Conservation (phyloP, 2,329 filamentous ascomycete species). For the Nemania sp. region DNA sequence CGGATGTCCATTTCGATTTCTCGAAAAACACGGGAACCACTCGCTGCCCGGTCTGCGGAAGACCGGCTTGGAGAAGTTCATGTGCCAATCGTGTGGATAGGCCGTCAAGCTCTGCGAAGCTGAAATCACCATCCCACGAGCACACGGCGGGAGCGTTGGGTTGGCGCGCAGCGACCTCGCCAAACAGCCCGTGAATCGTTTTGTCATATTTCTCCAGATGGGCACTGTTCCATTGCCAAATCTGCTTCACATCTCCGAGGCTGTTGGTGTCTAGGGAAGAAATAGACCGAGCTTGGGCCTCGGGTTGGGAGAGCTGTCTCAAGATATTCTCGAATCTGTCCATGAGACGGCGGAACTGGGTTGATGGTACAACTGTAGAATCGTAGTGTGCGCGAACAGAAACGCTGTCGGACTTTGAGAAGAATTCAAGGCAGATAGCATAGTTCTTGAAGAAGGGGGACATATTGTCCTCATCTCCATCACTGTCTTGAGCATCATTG, state of each 20-base stretch:
- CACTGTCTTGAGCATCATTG: no score
- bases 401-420: no score
- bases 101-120: constrained; percentile 1
- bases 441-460: no score
- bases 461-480: no score
- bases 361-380: no score
- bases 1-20: constrained; percentile 16
- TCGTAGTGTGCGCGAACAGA: no score
- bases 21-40: constrained; percentile 11
- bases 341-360: no score
- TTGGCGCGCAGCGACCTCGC: background rate
- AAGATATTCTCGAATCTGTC: constrained; percentile 3
- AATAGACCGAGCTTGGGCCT: no score
- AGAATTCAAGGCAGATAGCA: no score
- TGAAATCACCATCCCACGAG: constrained; percentile 15
- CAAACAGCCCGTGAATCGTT: background rate
- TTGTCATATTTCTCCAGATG: background rate
- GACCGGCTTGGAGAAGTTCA: constrained; percentile 1
- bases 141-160: constrained; percentile 5
- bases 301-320: constrained; percentile 13
- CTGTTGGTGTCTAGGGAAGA: background rate
- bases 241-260: background rate
- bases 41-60: background rate
- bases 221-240: constrained; percentile 8
- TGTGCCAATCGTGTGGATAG: background rate